Conservation (phyloP, 805 yeast species). For the Hanseniaspora nectarophila region DNA sequence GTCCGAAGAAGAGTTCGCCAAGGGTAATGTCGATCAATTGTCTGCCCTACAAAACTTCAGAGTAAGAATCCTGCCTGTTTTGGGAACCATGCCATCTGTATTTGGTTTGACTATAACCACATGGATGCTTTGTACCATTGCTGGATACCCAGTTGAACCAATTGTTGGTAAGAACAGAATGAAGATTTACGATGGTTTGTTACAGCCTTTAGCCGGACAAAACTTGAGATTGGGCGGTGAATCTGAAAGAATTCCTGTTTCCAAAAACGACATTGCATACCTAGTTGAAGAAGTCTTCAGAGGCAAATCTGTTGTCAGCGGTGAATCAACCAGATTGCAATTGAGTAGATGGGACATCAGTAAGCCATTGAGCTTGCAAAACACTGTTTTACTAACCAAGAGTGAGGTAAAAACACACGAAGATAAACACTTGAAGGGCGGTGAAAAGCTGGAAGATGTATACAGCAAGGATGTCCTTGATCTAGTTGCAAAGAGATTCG, state of each 20-base stretch:
- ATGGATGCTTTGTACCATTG: constrained; percentile 59
- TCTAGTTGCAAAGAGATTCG: constrained; percentile 49
- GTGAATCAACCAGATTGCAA: constrained; percentile 66
- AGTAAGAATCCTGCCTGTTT: constrained; percentile 86
- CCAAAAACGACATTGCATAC: constrained; percentile 63
- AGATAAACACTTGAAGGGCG: constrained; percentile 55
- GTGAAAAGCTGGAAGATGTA: constrained; percentile 49
- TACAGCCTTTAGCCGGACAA: constrained; percentile 78
- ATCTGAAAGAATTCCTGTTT: constrained; percentile 66
- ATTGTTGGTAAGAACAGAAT: constrained; percentile 80
- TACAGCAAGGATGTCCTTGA: constrained; percentile 50
- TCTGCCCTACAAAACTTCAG: constrained; percentile 82
- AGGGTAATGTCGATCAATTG: constrained; percentile 76
- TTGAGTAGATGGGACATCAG: constrained; percentile 75
- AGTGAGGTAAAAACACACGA: constrained; percentile 81
- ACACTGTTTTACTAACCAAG: constrained; percentile 76
- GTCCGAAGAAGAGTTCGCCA: constrained; percentile 64
- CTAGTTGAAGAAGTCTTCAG: constrained; percentile 83
- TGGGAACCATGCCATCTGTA: constrained; percentile 95
- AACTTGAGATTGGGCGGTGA: constrained; percentile 61
- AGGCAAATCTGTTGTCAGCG: constrained; percentile 81
- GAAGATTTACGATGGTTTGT: constrained; percentile 71
- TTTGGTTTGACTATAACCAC: constrained; percentile 88
- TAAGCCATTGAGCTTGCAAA: constrained; percentile 54
- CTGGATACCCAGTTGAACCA: constrained; percentile 86